These are phyloP conservation scores for Pythium sp. DNA, from an alignment of 352 stramenopile genomes.

Conservation along the genomic window DNA sequence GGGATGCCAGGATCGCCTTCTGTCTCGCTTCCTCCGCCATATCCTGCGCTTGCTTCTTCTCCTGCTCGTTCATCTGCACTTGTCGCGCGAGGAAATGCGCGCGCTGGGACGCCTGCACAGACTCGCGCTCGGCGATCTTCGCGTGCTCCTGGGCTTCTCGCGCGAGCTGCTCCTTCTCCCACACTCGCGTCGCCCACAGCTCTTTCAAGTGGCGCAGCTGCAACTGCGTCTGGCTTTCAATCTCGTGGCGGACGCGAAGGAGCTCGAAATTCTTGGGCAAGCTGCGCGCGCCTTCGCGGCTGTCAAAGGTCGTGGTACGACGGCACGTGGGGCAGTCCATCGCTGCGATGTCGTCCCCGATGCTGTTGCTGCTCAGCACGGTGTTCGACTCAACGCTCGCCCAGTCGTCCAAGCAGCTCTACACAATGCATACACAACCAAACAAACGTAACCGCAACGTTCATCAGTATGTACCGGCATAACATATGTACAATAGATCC, in stretches of 20 bases:
- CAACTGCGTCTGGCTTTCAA: constrained; percentile 65
- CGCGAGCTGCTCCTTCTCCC: constrained; percentile 71
- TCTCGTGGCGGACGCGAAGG: constrained; percentile 80
- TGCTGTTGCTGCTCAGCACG: constrained; percentile 15
- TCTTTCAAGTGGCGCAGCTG: constrained; percentile 49
- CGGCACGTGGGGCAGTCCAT: constrained; percentile 80
- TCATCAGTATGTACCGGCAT: neutral
- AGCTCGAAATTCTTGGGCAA: constrained; percentile 86
- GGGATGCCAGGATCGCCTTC: constrained; percentile 51
- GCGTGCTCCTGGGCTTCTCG: constrained; percentile 71
- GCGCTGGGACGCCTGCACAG: constrained; percentile 62
- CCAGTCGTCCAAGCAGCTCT: constrained; percentile 72
- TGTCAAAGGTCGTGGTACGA: constrained; percentile 47
- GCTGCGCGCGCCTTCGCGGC: constrained; percentile 34
- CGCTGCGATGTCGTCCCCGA: constrained; percentile 22
- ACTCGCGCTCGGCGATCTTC: constrained; percentile 69
- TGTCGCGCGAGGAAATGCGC: constrained; percentile 68
- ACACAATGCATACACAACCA: neutral
- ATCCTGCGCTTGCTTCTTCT: constrained; percentile 70
- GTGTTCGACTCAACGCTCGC: constrained; percentile 31
- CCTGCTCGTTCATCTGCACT: constrained; percentile 82
- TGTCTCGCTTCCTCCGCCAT: constrained; percentile 63
- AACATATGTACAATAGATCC: neutral
- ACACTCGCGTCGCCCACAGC: constrained; percentile 56
- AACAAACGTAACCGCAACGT: neutral